Evolutionary conservation across 257 asterid genomes (phyloP).

Genomic region (Leonotis leonurus): DNA sequence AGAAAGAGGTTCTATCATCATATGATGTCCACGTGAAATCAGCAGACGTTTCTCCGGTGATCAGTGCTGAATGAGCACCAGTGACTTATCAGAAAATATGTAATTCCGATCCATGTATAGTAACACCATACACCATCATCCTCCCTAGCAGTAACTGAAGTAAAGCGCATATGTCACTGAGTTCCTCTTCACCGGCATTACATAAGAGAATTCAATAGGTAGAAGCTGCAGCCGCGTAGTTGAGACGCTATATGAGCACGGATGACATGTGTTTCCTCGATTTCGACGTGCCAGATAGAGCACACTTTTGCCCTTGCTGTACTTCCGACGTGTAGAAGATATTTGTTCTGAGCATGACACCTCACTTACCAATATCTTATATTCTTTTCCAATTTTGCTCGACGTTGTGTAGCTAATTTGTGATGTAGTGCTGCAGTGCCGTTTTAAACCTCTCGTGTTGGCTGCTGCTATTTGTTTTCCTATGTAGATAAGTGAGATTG

Average conservation of each 20-base stretch:
- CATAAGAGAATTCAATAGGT: too few species aligned
- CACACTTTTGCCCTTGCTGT: slow-evolving; percentile 11
- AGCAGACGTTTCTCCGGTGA: slow-evolving; percentile 30
- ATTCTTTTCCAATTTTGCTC: slow-evolving; percentile 18
- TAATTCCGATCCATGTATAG: background rate
- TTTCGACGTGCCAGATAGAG: too few species aligned
- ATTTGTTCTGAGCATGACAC: background rate
- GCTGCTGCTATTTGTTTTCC: background rate
- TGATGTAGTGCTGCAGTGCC: too few species aligned
- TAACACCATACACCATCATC: too few species aligned
- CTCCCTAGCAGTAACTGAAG: background rate
- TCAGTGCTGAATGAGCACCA: slow-evolving; percentile 24
- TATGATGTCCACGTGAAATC: slow-evolving; percentile 35
- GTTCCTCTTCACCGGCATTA: too few species aligned
- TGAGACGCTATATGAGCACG: background rate
- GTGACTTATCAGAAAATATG: background rate
- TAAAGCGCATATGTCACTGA: too few species aligned
- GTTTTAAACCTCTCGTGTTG: background rate
- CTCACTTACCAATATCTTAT: background rate
- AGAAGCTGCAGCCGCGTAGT: slow-evolving; percentile 11
- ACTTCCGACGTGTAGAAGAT: background rate
- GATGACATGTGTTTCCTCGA: too few species aligned
- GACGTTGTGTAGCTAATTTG: slow-evolving; percentile 15
- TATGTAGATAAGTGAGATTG: slow-evolving; percentile 4
- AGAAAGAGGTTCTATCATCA: slow-evolving; percentile 55